phyloP scores from a whole-genome alignment of 495 filamentous ascomycete species.

The Penicillium angulare region DNA sequence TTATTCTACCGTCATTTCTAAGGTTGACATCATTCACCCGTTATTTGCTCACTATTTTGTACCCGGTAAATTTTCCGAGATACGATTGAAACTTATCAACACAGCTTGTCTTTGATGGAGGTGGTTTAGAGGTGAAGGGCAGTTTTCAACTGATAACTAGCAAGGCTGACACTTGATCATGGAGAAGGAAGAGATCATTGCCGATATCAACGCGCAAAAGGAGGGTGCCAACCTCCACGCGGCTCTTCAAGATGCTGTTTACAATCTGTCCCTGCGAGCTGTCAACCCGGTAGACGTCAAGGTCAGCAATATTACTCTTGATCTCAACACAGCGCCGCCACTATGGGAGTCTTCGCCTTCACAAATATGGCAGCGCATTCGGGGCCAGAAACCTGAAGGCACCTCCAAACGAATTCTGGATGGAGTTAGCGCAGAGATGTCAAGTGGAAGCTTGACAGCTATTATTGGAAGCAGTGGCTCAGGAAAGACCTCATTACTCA shows the following conservation, averaged over 20 bases:
- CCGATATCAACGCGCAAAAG: constrained; percentile 13
- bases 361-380: constrained; percentile 21
- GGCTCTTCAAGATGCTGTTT: constrained; percentile 10
- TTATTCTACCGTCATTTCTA: too few species aligned
- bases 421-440: constrained; percentile 54
- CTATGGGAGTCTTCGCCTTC: constrained; percentile 31
- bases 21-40: too few species aligned
- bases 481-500: constrained; percentile 71
- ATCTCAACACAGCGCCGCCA: constrained; percentile 50
- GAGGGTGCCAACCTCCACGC: constrained; percentile 6
- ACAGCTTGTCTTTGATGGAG: too few species aligned
- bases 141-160: background rate
- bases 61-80: too few species aligned
- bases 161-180: background rate
- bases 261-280: constrained; percentile 54
- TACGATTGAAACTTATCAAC: too few species aligned
- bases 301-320: constrained; percentile 53
- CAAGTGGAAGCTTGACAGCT: constrained; percentile 62
- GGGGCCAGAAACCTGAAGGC: constrained; percentile 16
- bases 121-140: too few species aligned
- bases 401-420: constrained; percentile 46
- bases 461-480: constrained; percentile 73
- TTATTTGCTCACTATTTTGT: too few species aligned
- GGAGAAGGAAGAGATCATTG: constrained; percentile 19
- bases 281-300: constrained; percentile 59